These are phyloP conservation scores for Cladobotryum protrusum DNA, from an alignment of 2,329 filamentous ascomycete genomes.

Conservation along the genomic window DNA sequence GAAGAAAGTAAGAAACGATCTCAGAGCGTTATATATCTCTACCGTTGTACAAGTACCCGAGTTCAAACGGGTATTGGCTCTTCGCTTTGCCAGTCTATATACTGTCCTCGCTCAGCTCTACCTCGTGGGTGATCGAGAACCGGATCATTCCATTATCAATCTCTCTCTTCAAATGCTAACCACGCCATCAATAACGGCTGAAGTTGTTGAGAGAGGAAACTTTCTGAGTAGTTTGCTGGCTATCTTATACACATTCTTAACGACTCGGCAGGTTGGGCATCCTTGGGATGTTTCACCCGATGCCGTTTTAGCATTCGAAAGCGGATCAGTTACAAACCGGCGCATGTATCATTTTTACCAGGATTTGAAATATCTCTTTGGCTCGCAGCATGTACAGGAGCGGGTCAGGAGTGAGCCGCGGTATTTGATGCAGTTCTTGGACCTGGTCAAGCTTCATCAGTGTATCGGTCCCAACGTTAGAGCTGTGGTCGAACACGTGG, in stretches of 20 bases:
- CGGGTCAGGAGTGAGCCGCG: conserved; percentile 74
- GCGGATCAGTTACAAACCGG: conserved; percentile 88
- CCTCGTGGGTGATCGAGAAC: conserved; percentile 90
- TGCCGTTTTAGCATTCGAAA: conserved; percentile 86
- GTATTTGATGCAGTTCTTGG: conserved; percentile 90
- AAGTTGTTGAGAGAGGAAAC: conserved; percentile 90
- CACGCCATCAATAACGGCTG: conserved; percentile 90
- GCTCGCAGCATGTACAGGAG: conserved; percentile 81
- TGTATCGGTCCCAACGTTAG: conserved; percentile 91
- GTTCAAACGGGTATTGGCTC: conserved; percentile 88
- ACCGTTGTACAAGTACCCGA: conserved; percentile 92
- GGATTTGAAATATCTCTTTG: conserved; percentile 85
- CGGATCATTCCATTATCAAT: conserved; percentile 97
- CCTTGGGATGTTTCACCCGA: conserved; percentile 81
- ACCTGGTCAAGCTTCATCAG: conserved; percentile 92
- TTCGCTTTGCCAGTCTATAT: conserved; percentile 93
- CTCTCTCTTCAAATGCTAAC: conserved; percentile 94
- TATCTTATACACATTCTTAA: conserved; percentile 95
- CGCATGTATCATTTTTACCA: conserved; percentile 97
- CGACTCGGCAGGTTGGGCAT: conserved; percentile 90
- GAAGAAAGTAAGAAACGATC: conserved; percentile 88
- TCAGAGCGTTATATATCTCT: conserved; percentile 90
- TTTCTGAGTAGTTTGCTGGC: conserved; percentile 93
- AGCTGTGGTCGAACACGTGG: conserved; percentile 90
- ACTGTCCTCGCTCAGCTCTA: conserved; percentile 91